Evolutionary conservation across 1,284 basidiomycete species (phyloP).

Genomic region (Cutaneotrichosporon sp.): DNA sequence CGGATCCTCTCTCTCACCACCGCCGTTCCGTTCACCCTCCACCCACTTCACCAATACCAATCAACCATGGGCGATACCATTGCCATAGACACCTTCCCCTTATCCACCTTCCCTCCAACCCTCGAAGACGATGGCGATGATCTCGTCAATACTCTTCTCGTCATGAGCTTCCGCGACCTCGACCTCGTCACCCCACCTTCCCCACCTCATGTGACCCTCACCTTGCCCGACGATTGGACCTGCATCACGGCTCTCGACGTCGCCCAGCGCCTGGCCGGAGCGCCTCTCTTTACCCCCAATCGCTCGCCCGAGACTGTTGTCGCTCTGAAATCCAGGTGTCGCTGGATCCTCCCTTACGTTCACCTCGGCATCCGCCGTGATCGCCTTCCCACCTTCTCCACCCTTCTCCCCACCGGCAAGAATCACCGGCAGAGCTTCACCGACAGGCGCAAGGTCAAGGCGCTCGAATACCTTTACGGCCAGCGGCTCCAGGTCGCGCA

Average conservation of each 20-base stretch:
- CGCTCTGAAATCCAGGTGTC: neutral
- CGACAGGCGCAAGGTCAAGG: neutral
- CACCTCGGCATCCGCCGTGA: neutral
- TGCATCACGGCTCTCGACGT: neutral
- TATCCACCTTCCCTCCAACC: neutral
- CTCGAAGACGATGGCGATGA: neutral
- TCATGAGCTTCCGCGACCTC: neutral
- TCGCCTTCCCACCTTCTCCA: neutral
- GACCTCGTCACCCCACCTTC: neutral
- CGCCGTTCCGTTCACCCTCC: too few relatives aligned
- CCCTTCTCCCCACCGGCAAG: neutral
- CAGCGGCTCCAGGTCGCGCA: neutral
- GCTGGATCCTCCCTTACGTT: neutral
- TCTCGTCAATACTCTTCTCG: neutral
- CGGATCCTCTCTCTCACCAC: too few relatives aligned
- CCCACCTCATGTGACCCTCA: neutral
- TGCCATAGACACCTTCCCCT: neutral
- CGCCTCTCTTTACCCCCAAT: neutral
- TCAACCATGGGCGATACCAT: neutral
- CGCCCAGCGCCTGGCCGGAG: neutral
- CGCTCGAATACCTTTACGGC: neutral
- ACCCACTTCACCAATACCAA: too few relatives aligned
- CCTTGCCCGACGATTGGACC: neutral
- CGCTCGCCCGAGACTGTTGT: neutral
- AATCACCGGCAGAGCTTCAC: neutral